Base-by-base conservation (phyloP, 768 basidiomycete genomes). In the Daedaleopsis sinensis region DNA sequence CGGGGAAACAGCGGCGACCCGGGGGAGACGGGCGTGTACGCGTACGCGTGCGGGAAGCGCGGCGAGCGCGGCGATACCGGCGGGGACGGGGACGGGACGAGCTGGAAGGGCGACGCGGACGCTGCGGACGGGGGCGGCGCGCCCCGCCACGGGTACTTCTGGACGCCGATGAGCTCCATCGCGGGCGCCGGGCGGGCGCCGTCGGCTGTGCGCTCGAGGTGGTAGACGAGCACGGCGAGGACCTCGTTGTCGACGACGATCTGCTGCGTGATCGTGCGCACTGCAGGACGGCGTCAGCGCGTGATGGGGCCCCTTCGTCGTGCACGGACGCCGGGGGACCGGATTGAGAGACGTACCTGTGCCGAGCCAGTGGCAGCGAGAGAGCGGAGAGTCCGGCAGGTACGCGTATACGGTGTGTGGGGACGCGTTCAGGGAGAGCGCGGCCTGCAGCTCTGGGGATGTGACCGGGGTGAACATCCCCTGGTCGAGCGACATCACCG, bases 291-390 rank as follows among this genome's bases (percentile, higher is more conserved):
- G 63, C 72, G 64, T 69, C 63, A 72, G 63, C 72, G 54, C 48
- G 61, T 43, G 61, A 46, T 39, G 42, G 65, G 63, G 51, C 38
- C 38, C 52, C 27, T 55, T 43, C 61, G n/a, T n/a, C n/a, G n/a
- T n/a, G n/a, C n/a, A 54, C 39, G 23, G 21, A 44, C 57, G 27
- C 36, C 42, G 44, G 55, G 48, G 56, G 6, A 81, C 19, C 12
- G 47, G 46, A 53, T 53, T 5, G 37, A 23, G 58, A 32, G 4
- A 32, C 89, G 72, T 70, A 91, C 89, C 75, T 63, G 81, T 73
- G 70, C 88, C 86, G 64, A 88, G 78, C 90, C 89, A 89, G 60
- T 87, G 82, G 73, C 89, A 89, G 60, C 84, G 78, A 68, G 72
- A 84, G 52, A 93, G 76, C 16, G 79, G 73, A 21, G 89, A 90